phyloP scores from a whole-genome alignment of 805 yeast species.

The Saturnispora serradocipensis region DNA sequence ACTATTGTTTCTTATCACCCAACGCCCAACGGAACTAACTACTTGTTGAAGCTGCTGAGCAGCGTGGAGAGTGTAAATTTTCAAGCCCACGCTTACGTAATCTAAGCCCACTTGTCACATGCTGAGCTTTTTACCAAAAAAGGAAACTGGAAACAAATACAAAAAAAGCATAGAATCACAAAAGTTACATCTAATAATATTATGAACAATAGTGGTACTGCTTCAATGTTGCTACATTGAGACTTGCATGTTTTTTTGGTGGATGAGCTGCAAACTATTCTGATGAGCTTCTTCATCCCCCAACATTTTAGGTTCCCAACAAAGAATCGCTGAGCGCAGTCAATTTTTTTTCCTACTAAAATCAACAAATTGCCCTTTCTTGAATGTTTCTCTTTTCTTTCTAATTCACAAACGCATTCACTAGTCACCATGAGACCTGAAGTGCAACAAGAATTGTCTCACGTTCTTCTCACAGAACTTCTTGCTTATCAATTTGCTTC shows the following conservation, averaged over 20 bases:
- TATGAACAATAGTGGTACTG: too few relatives aligned
- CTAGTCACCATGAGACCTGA: conserved; percentile 65
- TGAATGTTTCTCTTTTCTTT: neutral
- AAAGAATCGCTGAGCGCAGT: neutral
- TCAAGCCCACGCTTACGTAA: neutral
- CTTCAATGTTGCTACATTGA: too few relatives aligned
- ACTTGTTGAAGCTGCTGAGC: neutral
- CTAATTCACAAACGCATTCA: neutral
- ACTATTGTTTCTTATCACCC: too few relatives aligned
- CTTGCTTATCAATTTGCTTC: conserved; percentile 98
- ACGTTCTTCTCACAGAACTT: conserved; percentile 85
- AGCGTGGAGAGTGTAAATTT: neutral
- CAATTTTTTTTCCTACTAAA: neutral
- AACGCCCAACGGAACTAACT: too few relatives aligned
- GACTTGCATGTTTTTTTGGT: too few relatives aligned
- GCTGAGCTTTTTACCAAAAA: neutral
- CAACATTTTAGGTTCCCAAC: neutral
- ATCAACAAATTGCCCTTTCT: neutral
- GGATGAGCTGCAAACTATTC: neutral
- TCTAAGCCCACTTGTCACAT: neutral
- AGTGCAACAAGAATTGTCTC: conserved; percentile 95
- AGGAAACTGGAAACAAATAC: neutral
- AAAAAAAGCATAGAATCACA: too few relatives aligned
- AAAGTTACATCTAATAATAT: too few relatives aligned
- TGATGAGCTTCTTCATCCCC: neutral